These are phyloP conservation scores for Tricholoma saponaceum DNA, from an alignment of 768 basidiomycete genomes.

Conservation along the genomic window DNA sequence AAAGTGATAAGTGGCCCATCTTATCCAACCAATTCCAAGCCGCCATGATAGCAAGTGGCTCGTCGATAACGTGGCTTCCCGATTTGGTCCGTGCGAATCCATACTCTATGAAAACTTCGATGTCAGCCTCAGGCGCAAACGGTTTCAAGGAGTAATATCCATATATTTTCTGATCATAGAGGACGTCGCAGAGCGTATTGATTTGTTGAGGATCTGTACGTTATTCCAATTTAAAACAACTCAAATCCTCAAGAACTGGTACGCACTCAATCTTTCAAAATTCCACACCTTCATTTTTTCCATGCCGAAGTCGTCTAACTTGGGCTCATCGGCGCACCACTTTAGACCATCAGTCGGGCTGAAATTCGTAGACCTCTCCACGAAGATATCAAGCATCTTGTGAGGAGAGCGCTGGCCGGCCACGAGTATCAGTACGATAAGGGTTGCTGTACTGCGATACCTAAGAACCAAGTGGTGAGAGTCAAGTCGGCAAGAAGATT, in stretches of 20 bases:
- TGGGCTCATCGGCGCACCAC: neutral
- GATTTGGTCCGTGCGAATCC: neutral
- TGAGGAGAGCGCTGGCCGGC: neutral
- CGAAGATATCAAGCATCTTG: neutral
- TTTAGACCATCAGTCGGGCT: neutral
- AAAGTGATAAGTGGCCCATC: neutral
- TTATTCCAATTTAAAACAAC: neutral
- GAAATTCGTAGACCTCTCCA: neutral
- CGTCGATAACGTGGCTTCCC: neutral
- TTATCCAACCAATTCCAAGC: neutral
- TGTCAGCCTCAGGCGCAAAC: neutral
- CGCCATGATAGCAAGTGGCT: neutral
- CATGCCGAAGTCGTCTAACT: neutral
- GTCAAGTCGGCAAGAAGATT: neutral
- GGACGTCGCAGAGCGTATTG: neutral
- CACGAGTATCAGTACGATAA: neutral
- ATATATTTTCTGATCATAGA: neutral
- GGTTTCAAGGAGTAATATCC: neutral
- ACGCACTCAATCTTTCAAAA: neutral
- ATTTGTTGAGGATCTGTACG: neutral
- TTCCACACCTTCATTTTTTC: neutral
- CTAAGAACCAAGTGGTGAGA: neutral
- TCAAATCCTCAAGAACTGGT: neutral
- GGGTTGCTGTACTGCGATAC: neutral
- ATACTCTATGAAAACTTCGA: neutral